Evolutionary conservation across 768 basidiomycete species (phyloP).

Genomic region (Pleurotus tuber-regium): DNA sequence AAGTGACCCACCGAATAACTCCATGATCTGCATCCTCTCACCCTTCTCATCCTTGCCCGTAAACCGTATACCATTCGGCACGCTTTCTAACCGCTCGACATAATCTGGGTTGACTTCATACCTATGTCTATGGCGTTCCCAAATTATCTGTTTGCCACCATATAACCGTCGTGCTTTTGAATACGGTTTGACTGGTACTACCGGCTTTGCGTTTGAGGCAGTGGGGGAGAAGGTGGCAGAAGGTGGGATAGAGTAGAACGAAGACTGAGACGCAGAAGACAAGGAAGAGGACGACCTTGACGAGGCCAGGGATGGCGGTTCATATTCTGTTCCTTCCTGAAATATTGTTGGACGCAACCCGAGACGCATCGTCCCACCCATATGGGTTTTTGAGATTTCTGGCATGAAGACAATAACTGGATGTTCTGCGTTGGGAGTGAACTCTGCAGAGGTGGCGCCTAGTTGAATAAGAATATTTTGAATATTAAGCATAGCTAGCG

Average conservation of each 20-base stretch:
- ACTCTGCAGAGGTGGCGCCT: slow-evolving; percentile 89
- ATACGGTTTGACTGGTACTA: slow-evolving; percentile 35
- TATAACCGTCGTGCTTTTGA: slow-evolving; percentile 78
- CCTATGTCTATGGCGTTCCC: slow-evolving; percentile 96
- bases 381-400: slow-evolving; percentile 95
- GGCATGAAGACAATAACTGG: slow-evolving; percentile 97
- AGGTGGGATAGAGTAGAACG: background rate
- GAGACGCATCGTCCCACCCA: slow-evolving; percentile 99
- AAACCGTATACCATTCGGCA: slow-evolving; percentile 56
- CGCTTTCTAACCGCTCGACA: slow-evolving; percentile 61
- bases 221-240: background rate
- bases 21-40: slow-evolving; percentile 96
- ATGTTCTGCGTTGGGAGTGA: slow-evolving; percentile 55
- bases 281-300: slow-evolving; percentile 3
- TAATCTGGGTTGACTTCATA: slow-evolving; percentile 93
- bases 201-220: background rate
- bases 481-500: background rate
- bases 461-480: slow-evolving; percentile 16
- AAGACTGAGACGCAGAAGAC: background rate
- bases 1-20: slow-evolving; percentile 65
- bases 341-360: slow-evolving; percentile 97
- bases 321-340: slow-evolving; percentile 54
- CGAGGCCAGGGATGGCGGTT: background rate
- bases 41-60: slow-evolving; percentile 92
- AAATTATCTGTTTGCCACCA: slow-evolving; percentile 75